Evolutionary conservation across 805 yeast genomes (phyloP), one percentile per base, ranked within the genome.

Genomic region (Candida tallmaniae): DNA sequence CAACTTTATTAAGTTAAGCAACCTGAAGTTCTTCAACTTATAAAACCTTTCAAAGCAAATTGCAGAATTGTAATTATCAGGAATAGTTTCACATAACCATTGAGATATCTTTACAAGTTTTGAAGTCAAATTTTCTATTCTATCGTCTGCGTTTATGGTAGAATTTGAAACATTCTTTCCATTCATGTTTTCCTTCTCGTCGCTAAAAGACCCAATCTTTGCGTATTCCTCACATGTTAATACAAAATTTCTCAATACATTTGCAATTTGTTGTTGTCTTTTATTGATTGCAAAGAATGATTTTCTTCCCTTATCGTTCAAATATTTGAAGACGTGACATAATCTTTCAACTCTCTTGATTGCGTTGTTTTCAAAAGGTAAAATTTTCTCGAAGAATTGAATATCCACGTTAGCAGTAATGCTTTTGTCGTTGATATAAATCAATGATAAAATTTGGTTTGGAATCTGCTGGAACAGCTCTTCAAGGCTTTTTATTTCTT

Each of bases 361-460:
- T 4, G 69, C 54, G 39, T 72, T 68, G 3, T 56, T 44, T 13
- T 74, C 76, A 18, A 74, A 58, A 0, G 94, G 84, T 8, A 83
- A 51, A 1, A 87, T 48, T 34, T 70, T 65, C 38, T 81, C 87
- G 45, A 79, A 70, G 2, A 88, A 44, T 0, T 70, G 58, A 3
- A 58, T 41, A 51, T 87, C 96, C 10, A 86, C 82, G 9, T 72
- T 60, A 9, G 79, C 70, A 37, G 80, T 85, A 32, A 85, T 79
- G 7, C 67, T 63, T 33, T 60, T 69, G 46, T 83, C 88, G 51
- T 86, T 85, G 42, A 88, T 80, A 48, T 83, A 88, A 32, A 82
- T 69, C 28, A 85, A 65, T 15, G 77, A 74, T 29, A 88, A 59
- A 0, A 88, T 54, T 15, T 71, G 69, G 28, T 76, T 74, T 1